Base-by-base conservation (phyloP, 2,329 filamentous ascomycete genomes). In the Fusarium sp. region DNA sequence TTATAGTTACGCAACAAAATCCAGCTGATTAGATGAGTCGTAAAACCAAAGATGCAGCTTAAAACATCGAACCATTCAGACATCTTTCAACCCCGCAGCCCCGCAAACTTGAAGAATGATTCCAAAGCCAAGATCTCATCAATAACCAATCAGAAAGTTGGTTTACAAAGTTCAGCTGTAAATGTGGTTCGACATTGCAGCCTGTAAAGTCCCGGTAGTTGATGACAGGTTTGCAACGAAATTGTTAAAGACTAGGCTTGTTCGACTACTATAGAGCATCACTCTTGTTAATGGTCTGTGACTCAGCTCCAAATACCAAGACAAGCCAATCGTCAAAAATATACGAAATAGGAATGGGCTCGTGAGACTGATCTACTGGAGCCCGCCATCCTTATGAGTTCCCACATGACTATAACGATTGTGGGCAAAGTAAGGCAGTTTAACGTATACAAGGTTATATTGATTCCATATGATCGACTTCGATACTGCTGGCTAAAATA, bases 21-120 rank as follows among this genome's bases (percentile, higher is more conserved):
- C 30, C 28, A 35, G 15, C 26, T 36, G 32, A 26, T 47, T 39
- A 63, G n/a, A 59, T 51, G 56, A 51, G 42, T 38, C 56, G 56
- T 59, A 51, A 51, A 41, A n/a, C 32, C 32, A n/a, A n/a, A 39
- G 13, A 32, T 22, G 24, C n/a, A 47, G 22, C 39, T 32, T 24
- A 6, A 24, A 30, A 24, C 20, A 51, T 67, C 47, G 59, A 51
- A 62, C 61, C 58, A 73, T 70, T 38, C 32, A 22, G 32, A 63
- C 50, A 32, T 30, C 17, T 32, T 24, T 13, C 36, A 60, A 63
- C 69, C 67, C 72, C 72, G 51, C 69, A 59, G 66, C 72, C 72
- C 72, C 72, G 59, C 69, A 75, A 41, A 26, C 54, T 39, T n/a
- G n/a, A 57, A 57, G 48, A 69, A 73, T 75, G 72, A 75, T 75